These are phyloP conservation scores for Fusarium musae DNA, from an alignment of 2,329 filamentous ascomycete genomes.

Conservation along the genomic window DNA sequence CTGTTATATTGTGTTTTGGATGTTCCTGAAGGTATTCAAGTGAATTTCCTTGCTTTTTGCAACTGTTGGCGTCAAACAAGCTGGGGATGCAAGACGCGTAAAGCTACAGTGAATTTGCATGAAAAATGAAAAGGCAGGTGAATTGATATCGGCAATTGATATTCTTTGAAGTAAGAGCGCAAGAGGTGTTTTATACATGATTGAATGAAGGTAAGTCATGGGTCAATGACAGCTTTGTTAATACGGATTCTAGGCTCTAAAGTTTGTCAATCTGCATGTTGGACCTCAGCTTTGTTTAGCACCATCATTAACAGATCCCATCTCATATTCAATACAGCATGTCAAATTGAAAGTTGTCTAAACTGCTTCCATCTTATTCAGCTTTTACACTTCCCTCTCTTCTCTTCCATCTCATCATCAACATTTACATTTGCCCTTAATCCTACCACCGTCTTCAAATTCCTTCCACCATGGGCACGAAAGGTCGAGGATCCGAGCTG, in stretches of 20 bases:
- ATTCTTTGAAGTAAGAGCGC: rapidly evolving
- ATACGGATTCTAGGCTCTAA: rapidly evolving
- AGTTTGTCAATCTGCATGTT: not conserved
- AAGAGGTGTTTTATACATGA: too few relatives aligned
- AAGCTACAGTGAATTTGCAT: not conserved
- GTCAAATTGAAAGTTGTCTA: rapidly evolving
- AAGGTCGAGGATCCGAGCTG: not conserved
- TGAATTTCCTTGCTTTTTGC: rapidly evolving
- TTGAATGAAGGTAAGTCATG: not conserved
- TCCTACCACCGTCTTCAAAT: rapidly evolving
- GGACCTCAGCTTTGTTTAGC: not conserved
- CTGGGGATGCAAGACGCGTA: not conserved
- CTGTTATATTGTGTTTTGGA: too few relatives aligned
- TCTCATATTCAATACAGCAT: not conserved
- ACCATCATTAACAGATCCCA: rapidly evolving
- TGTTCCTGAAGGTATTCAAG: rapidly evolving
- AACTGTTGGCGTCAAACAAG: too few relatives aligned
- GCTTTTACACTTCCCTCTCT: rapidly evolving
- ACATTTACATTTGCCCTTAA: rapidly evolving
- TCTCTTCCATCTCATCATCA: rapidly evolving
- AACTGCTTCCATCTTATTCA: not conserved
- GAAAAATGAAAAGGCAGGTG: rapidly evolving
- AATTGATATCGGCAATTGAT: rapidly evolving
- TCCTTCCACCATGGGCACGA: not conserved
- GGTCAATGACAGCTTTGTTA: not conserved